Percentiles rank a stretch among this genome's conserved stretches.
These are phyloP conservation scores for Lasiosphaeria miniovina DNA, from an alignment of 495 filamentous ascomycete species.

Conservation along the genomic window DNA sequence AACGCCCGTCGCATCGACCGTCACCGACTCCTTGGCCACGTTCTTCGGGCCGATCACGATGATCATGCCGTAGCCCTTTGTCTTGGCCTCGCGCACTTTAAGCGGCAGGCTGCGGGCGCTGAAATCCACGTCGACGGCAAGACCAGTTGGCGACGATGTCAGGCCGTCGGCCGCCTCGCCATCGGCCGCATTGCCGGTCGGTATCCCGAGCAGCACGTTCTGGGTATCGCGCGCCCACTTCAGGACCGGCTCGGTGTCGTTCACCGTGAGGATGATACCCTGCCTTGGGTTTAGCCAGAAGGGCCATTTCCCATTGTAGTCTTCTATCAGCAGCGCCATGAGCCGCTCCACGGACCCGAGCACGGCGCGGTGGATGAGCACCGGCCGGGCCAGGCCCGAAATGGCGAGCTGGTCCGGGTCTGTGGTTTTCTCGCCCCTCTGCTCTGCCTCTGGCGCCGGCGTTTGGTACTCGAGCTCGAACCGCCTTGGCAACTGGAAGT, in stretches of 20 bases:
- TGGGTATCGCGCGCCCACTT: constrained; percentile 52
- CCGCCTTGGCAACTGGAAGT: constrained; percentile 86
- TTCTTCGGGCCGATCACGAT: constrained; percentile 67
- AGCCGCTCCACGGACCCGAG: constrained; percentile 84
- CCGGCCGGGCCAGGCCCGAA: constrained; percentile 63
- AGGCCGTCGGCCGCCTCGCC: constrained; percentile 32
- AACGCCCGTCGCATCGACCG: constrained; percentile 31
- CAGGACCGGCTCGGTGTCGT: constrained; percentile 58
- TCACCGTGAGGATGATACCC: constrained; percentile 73
- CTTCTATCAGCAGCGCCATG: constrained; percentile 83
- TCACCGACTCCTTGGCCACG: constrained; percentile 31
- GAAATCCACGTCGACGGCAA: constrained; percentile 71
- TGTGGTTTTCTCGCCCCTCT: constrained; percentile 46
- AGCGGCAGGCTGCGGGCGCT: constrained; percentile 57
- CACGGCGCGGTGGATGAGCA: constrained; percentile 85
- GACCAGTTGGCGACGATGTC: constrained; percentile 42
- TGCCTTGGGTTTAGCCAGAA: constrained; percentile 91
- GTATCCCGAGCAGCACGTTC: constrained; percentile 41
- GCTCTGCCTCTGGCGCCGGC: constrained; percentile 69
- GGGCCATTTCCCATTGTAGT: constrained; percentile 78
- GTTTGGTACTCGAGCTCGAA: constrained; percentile 75
- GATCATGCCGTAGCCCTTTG: constrained; percentile 70
- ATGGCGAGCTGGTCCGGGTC: constrained; percentile 42
- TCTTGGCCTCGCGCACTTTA: constrained; percentile 71
- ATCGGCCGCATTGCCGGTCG: background rate